Evolutionary conservation across 1,139 yeast genomes (phyloP), one percentile per base, ranked within the genome.

Genomic region (Dujonia santamariae): DNA sequence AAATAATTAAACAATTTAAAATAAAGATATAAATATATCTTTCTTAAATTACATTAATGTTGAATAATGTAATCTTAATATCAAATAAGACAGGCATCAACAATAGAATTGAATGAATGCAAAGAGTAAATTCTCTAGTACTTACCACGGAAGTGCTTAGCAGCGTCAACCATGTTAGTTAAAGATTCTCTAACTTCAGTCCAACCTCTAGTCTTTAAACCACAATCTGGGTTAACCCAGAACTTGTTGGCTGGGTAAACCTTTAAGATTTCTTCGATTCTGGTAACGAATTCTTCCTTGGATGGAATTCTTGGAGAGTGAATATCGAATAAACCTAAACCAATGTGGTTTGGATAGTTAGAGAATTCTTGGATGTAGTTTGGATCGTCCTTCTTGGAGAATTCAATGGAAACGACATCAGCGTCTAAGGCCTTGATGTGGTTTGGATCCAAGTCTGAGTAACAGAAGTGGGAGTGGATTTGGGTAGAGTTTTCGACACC

Each of bases 141-240:
- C 59, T 67, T 59, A 46, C 61, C 88, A 74, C 97, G 88, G 92
- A 75, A 88, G 72, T 77, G 78, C 79, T 90, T 88, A 61, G 98
- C 97, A 62, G 98, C 97, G 53, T 85, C 90, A 65, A 92, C 98
- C 98, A 92, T 92, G 75, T 92, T 86, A 65, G 94, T 84, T 72
- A 92, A 84, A 47, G 90, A 82, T 56, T 78, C 82, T 56, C 58
- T 73, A 56, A 87, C 85, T 77, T 86, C 95, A 50, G 83, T 83
- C 95, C 95, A 85, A 52, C 90, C 92, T 78, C 96, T 84, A 64
- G 96, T 86, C 85, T 90, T 90, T 70, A 90, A 80, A 81, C 98
- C 98, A 83, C 98, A 92, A 77, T 92, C 98, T 61, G 98, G 98
- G 94, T 92, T 92, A 61, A 92, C 94, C 97, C 97, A 92, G 81